A percentile compares a stretch with the other conserved stretches of the same genome.
Conservation (phyloP, 192 early-diverging fungal genomes). For the Backusella tarrabulga region DNA sequence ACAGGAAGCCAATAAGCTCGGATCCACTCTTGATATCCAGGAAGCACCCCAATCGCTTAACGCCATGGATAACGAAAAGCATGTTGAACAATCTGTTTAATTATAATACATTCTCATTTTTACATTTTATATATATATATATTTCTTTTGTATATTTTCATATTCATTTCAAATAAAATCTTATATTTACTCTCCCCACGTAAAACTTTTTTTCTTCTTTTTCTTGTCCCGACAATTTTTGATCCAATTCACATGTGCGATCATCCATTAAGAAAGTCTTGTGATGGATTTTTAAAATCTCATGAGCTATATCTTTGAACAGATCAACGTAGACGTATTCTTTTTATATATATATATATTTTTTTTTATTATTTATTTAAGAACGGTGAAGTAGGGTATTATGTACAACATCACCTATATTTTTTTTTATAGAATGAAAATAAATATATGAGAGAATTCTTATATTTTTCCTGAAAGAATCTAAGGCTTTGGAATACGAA, state of each 20-base stretch:
- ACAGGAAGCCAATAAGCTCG: background rate
- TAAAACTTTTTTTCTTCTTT: background rate
- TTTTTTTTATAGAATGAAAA: background rate
- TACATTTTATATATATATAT: too few relatives aligned
- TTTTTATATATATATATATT: too few relatives aligned
- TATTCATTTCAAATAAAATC: background rate
- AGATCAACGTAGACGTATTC: background rate
- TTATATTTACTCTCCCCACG: too few relatives aligned
- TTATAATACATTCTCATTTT: background rate
- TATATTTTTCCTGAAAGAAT: background rate
- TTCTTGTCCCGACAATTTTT: background rate
- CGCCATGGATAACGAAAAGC: background rate
- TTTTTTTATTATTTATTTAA: background rate
- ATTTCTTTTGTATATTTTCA: background rate
- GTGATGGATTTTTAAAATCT: too few relatives aligned
- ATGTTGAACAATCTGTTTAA: background rate
- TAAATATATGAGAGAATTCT: background rate
- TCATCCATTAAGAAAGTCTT: too few relatives aligned
- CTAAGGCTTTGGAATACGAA: constrained; percentile 77
- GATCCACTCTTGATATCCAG: background rate
- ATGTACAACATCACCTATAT: background rate
- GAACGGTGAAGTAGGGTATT: background rate
- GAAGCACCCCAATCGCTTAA: background rate
- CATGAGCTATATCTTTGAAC: too few relatives aligned
- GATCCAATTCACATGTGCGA: too few relatives aligned